Percentiles rank a stretch among this genome's conserved stretches.
phyloP scores from a whole-genome alignment of 2,329 filamentous ascomycete species.

The Cladosporium sp. region DNA sequence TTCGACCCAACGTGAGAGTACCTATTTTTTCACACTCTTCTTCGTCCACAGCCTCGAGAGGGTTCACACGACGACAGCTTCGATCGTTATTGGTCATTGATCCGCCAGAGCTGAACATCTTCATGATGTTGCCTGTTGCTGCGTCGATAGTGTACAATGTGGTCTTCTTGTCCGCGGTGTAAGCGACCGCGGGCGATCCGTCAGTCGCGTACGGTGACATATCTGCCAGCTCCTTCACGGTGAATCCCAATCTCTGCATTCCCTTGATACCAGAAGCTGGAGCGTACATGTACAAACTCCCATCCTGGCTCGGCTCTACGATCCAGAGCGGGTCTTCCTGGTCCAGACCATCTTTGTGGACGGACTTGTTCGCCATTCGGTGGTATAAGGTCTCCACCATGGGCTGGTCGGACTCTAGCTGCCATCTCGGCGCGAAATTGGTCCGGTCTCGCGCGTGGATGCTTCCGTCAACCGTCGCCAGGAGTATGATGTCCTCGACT shows the following conservation, averaged over 20 bases:
- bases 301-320: constrained; percentile 86
- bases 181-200: constrained; percentile 73
- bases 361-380: constrained; percentile 63
- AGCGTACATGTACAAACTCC: constrained; percentile 82
- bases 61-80: constrained; percentile 72
- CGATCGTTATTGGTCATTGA: constrained; percentile 66
- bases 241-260: constrained; percentile 68
- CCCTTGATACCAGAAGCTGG: constrained; percentile 61
- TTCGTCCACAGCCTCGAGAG: constrained; percentile 58
- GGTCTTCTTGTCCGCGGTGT: constrained; percentile 88
- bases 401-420: constrained; percentile 77
- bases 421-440: constrained; percentile 83
- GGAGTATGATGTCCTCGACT: constrained; percentile 99
- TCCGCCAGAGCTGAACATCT: constrained; percentile 78
- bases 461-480: constrained; percentile 99
- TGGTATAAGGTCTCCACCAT: constrained; percentile 90
- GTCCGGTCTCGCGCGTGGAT: constrained; percentile 88
- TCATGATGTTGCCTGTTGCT: constrained; percentile 76
- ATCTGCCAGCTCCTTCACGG: constrained; percentile 82
- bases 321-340: constrained; percentile 93
- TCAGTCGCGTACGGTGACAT: constrained; percentile 74
- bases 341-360: constrained; percentile 60
- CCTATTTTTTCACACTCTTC: constrained; percentile 76
- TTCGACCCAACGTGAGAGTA: constrained; percentile 79
- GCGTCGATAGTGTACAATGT: constrained; percentile 89